Conservation (phyloP, 2,329 filamentous ascomycete species). For the Colletotrichum sp. region DNA sequence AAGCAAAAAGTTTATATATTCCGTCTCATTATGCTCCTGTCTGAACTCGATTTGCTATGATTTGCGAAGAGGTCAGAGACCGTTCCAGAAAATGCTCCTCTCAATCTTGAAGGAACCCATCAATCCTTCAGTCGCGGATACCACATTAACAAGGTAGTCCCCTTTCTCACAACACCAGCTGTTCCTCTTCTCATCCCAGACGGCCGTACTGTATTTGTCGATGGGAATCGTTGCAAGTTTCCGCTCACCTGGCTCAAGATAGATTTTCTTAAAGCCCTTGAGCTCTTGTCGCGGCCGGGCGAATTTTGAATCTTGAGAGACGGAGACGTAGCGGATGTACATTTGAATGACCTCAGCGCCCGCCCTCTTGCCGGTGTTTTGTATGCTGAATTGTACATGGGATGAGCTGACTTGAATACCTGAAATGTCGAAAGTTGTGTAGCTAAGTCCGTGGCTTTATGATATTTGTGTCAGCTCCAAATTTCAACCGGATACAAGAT, state of each 20-base stretch:
- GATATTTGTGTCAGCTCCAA: background rate
- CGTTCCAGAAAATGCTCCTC: conserved; percentile 71
- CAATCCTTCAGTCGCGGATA: conserved; percentile 49
- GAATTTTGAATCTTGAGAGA: conserved; percentile 43
- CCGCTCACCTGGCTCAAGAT: conserved; percentile 62
- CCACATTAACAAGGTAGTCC: conserved; percentile 65
- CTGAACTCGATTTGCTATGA: background rate
- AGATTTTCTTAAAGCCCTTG: conserved; percentile 63
- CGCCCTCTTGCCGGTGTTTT: conserved; percentile 55
- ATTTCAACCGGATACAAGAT: accelerated
- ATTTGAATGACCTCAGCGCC: conserved; percentile 55
- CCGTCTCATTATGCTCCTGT: background rate
- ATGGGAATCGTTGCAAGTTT: conserved; percentile 59
- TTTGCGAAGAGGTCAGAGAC: conserved; percentile 45
- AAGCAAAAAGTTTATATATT: accelerated
- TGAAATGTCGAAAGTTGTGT: conserved; percentile 65
- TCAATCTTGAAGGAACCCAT: conserved; percentile 59
- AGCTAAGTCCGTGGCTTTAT: conserved; percentile 67
- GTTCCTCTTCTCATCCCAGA: conserved; percentile 71
- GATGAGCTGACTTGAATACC: conserved; percentile 43
- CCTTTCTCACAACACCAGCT: conserved; percentile 74
- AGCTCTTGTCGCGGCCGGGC: conserved; percentile 57
- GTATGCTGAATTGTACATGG: conserved; percentile 51
- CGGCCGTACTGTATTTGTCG: conserved; percentile 68
- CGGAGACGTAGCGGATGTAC: conserved; percentile 47